Base-by-base conservation (phyloP, 139 green algal species). In the Medakamo hakoo region DNA sequence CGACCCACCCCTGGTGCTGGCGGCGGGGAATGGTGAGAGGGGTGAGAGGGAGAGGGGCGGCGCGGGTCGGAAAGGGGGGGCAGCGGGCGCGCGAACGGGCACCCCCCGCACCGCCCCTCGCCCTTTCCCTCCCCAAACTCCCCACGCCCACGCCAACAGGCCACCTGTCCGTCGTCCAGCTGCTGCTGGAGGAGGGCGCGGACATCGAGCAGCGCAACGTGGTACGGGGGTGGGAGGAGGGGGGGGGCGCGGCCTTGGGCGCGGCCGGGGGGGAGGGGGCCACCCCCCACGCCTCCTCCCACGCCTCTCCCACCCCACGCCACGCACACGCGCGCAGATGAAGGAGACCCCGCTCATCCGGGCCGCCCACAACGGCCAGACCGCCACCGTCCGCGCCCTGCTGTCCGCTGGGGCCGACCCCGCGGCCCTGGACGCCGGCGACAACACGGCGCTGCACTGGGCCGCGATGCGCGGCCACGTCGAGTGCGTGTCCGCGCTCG, bases 401-500 rank as follows among this genome's bases (percentile, higher is more conserved):
- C 56, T 95, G 58, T 73, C 88, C 58, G 30, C 71, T 1, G 85
- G 85, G 0, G 84, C 87, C 0, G 75, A 86, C 55, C 76, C 91
- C 27, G 80, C 87, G 28, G 73, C 79, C 4, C 27, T 87, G 0
- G 88, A 95, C 70, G 63, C 92, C 81, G 88, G 90, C n/a, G 88
- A 94, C 65, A 97, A 95, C 84, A 92, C 86, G 2, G 72, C 88
- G 19, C 77, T 97, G 67, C 90, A 97, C 74, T 97, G 90, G 90
- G 84, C 88, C 0, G 77, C 86, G 30, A 97, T 95, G 88, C 77
- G 90, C 0, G 90, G 90, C 4, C 89, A 97, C 69, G 90, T 97
- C 58, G 90, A 97, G 75, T 88, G 95, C 60, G 84, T 93, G 29
- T 80, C 84, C 52, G 73, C 66, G 19, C 73, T 96, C 62, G 65